phyloP scores from a whole-genome alignment of 257 asterid genomes.

The Eucommia ulmoides region DNA sequence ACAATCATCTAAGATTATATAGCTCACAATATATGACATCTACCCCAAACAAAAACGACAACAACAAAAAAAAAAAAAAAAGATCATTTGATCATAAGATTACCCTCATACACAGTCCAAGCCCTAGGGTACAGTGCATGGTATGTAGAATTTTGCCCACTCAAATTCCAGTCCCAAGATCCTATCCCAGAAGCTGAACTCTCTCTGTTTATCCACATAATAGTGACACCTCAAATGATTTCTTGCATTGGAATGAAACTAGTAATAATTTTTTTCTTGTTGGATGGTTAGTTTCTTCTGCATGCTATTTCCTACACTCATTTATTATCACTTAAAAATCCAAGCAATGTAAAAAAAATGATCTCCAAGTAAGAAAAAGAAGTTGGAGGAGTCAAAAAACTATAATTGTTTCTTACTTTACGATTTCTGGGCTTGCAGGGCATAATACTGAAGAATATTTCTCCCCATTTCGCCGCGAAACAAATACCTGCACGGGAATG shows the following conservation, averaged over 20 bases:
- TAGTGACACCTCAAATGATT: no score
- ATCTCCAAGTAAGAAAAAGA: no score
- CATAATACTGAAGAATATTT: conserved; percentile 69
- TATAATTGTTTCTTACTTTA: conserved; percentile 32
- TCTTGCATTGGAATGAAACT: no score
- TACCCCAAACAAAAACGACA: no score
- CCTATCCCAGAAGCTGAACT: conserved; percentile 66
- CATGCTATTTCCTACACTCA: no score
- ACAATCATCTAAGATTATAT: conserved; percentile 11
- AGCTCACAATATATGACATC: conserved; percentile 7
- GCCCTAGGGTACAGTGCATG: conserved; percentile 96
- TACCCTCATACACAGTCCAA: conserved; percentile 95
- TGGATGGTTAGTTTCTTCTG: no score
- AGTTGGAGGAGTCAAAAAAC: background rate
- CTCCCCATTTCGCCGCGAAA: conserved; percentile 65
- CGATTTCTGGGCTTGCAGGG: conserved; percentile 41
- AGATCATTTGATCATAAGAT: conserved; percentile 13
- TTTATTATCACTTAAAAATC: no score
- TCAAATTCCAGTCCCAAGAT: conserved; percentile 96
- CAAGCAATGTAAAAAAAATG: no score
- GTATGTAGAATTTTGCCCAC: conserved; percentile 61
- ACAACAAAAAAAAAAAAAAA: no score
- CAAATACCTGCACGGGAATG: conserved; percentile 52
- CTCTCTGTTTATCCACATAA: conserved; percentile 72
- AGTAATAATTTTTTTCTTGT: no score